phyloP scores from a whole-genome alignment of 768 basidiomycete species.

The Dictyophora rubrovolvata region DNA sequence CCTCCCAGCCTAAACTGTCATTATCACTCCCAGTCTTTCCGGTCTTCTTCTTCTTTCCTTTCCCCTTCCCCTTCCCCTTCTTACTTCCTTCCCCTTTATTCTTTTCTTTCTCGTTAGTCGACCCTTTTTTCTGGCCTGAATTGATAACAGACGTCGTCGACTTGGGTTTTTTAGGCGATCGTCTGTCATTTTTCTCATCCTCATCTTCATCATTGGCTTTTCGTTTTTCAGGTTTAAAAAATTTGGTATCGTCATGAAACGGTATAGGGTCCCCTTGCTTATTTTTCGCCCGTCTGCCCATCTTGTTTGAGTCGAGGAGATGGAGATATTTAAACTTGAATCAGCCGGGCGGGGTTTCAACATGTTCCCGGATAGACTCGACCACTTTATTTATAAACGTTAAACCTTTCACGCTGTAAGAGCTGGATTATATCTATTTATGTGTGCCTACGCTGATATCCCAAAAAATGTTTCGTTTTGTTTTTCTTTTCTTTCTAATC shows the following conservation, averaged over 20 bases:
- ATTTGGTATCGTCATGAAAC: constrained; percentile 24
- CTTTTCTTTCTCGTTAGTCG: constrained; percentile 15
- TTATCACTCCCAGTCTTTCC: constrained; percentile 6
- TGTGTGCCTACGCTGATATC: background rate
- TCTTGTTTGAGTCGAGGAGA: constrained; percentile 20
- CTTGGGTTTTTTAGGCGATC: constrained; percentile 41
- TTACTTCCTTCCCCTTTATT: constrained; percentile 11
- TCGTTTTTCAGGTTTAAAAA: constrained; percentile 62
- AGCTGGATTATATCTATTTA: background rate
- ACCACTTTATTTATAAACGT: too few relatives aligned
- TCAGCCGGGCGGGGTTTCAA: background rate
- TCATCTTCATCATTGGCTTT: constrained; percentile 41
- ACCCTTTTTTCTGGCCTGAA: constrained; percentile 14
- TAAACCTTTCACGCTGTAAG: too few relatives aligned
- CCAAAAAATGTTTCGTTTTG: too few relatives aligned
- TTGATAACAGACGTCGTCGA: constrained; percentile 14
- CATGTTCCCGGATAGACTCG: too few relatives aligned
- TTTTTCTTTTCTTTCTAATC: background rate
- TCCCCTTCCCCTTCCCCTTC: constrained; percentile 17
- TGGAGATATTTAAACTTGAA: background rate
- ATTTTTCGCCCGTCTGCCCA: constrained; percentile 81
- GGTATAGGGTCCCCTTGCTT: constrained; percentile 69
- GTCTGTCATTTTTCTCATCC: constrained; percentile 16
- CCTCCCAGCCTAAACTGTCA: constrained; percentile 47
- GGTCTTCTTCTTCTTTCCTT: constrained; percentile 24